A percentile compares a stretch with the other conserved stretches of the same genome.
Conservation (phyloP, 129 eudicot species). For the Arctium lappa region DNA sequence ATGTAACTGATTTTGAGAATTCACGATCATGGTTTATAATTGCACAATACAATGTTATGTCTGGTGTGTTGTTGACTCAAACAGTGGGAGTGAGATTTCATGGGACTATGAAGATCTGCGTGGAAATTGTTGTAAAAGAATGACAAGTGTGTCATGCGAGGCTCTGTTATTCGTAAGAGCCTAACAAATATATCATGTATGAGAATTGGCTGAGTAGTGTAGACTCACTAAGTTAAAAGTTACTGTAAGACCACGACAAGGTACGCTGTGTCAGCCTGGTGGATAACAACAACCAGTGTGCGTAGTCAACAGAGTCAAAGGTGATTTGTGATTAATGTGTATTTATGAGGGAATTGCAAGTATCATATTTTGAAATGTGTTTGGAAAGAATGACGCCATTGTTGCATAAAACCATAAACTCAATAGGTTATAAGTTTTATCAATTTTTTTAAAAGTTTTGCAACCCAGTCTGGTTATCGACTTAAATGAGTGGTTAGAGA, state of each 20-base stretch:
- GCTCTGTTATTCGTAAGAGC: background rate
- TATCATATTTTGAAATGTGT: too few relatives aligned
- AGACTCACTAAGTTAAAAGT: background rate
- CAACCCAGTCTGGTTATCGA: too few relatives aligned
- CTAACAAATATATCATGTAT: background rate
- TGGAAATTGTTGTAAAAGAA: background rate
- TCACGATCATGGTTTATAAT: background rate
- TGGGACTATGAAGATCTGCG: background rate
- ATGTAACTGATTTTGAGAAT: background rate
- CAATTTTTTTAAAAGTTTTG: too few relatives aligned
- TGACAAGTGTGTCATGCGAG: background rate
- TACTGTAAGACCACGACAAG: too few relatives aligned
- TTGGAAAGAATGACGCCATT: too few relatives aligned
- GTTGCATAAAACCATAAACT: too few relatives aligned
- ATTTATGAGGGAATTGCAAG: background rate
- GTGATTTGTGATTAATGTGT: background rate
- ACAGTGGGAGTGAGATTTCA: background rate
- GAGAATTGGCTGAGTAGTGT: background rate
- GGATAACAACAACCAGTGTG: too few relatives aligned
- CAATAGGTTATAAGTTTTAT: too few relatives aligned
- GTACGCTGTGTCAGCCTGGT: too few relatives aligned
- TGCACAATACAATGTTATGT: background rate
- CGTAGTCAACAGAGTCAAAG: background rate
- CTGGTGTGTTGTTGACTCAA: background rate
- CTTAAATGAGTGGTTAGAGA: too few relatives aligned